These are phyloP conservation scores for Cymbopogon citratus DNA, from an alignment of 176 grass and related monocot species.

Conservation along the genomic window DNA sequence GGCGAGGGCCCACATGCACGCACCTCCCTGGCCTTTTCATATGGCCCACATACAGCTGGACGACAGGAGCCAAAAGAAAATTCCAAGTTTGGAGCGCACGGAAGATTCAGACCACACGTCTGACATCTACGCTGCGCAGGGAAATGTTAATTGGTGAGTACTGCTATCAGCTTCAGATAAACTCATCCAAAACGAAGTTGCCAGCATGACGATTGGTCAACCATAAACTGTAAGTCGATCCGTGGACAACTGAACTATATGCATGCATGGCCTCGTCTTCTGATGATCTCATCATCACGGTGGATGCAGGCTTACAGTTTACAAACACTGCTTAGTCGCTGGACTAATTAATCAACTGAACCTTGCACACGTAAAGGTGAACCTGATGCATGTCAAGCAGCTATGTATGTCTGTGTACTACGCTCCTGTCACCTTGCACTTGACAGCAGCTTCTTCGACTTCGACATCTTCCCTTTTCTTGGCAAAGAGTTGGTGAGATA, in stretches of 20 bases:
- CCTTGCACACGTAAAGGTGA: constrained; percentile 7
- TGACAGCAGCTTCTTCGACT: background rate
- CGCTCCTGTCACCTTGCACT: background rate
- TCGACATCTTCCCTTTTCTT: background rate
- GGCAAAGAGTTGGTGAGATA: constrained; percentile 25
- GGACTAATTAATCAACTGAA: background rate
- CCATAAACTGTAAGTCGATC: background rate
- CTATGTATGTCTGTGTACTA: background rate
- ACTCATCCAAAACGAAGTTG: background rate
- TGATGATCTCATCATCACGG: background rate
- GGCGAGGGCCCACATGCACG: background rate
- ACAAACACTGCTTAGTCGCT: background rate
- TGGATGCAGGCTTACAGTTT: background rate
- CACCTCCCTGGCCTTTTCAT: background rate
- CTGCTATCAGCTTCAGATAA: background rate
- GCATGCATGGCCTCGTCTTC: background rate
- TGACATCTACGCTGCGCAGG: background rate
- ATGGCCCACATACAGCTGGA: background rate
- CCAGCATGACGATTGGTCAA: background rate
- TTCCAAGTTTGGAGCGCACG: background rate
- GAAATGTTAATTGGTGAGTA: background rate
- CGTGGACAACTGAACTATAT: background rate
- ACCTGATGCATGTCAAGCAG: constrained; percentile 10
- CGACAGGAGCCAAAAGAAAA: background rate
- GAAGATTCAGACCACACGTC: background rate